Evolutionary conservation across 495 filamentous ascomycete species (phyloP).

Genomic region (Hypoxylon trugodes): DNA sequence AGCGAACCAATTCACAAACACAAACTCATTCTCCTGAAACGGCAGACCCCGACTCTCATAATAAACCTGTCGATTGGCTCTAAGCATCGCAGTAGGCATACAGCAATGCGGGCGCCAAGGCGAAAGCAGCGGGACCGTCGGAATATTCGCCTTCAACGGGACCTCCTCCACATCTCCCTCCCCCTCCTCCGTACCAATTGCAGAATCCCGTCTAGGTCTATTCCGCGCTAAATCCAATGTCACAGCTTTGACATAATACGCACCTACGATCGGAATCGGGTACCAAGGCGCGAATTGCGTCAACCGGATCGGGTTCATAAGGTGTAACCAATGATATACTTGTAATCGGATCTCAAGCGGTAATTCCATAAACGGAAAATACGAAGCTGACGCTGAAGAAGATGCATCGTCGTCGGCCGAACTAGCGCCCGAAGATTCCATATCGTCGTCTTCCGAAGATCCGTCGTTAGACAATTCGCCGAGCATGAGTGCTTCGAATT

Average conservation of each 20-base stretch:
- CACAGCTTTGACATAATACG: conserved; percentile 41
- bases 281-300: conserved; percentile 38
- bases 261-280: conserved; percentile 38
- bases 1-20: conserved; percentile 48
- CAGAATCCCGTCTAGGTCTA: no score
- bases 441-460: conserved; percentile 36
- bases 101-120: conserved; percentile 41
- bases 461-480: conserved; percentile 40
- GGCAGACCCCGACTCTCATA: conserved; percentile 43
- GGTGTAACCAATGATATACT: conserved; percentile 47
- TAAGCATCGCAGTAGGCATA: conserved; percentile 44
- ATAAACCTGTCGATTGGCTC: conserved; percentile 45
- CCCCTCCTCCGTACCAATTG: no score
- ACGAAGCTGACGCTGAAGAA: no score
- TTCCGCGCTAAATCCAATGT: no score
- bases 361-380: conserved; percentile 43
- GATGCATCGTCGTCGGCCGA: background rate
- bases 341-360: conserved; percentile 47
- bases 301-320: conserved; percentile 34
- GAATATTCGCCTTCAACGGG: no score
- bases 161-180: no score
- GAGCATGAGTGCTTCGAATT: conserved; percentile 43
- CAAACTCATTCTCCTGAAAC: conserved; percentile 51
- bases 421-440: conserved; percentile 44
- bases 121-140: conserved; percentile 34